These are phyloP conservation scores for Sporothrix schenckii DNA, from an alignment of 2,329 filamentous ascomycete genomes.

Conservation along the genomic window DNA sequence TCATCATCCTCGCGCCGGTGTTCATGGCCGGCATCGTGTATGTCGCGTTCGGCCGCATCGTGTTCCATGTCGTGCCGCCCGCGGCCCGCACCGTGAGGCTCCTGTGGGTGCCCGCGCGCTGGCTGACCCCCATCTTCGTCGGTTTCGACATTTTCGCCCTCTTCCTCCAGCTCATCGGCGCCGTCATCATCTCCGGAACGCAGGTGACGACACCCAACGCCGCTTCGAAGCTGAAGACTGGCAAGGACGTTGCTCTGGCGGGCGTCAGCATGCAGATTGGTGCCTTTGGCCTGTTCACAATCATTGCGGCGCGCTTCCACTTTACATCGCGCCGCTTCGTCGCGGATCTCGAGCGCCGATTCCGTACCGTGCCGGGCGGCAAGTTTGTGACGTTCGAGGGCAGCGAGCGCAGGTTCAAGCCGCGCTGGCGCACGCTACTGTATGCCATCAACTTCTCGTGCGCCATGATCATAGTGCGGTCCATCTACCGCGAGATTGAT, in stretches of 20 bases:
- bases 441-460: constrained; percentile 42
- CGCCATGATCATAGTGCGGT: constrained; percentile 42
- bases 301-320: constrained; percentile 52
- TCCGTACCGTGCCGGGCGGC: constrained; percentile 39
- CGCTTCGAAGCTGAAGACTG: constrained; percentile 41
- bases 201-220: constrained; percentile 42
- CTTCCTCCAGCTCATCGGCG: constrained; percentile 46
- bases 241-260: constrained; percentile 46
- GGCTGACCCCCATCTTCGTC: constrained; percentile 49
- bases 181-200: constrained; percentile 47
- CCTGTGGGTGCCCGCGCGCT: constrained; percentile 44
- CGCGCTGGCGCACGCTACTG: constrained; percentile 46
- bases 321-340: constrained; percentile 49
- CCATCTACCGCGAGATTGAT: constrained; percentile 42
- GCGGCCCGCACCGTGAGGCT: constrained; percentile 42
- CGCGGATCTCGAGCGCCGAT: constrained; percentile 39
- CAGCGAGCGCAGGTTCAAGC: constrained; percentile 37
- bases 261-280: constrained; percentile 50
- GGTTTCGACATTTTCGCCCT: constrained; percentile 47
- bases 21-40: constrained; percentile 48
- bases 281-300: constrained; percentile 52
- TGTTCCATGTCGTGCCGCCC: constrained; percentile 45
- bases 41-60: constrained; percentile 46
- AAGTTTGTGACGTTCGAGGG: constrained; percentile 43
- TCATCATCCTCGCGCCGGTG: constrained; percentile 46